These are phyloP conservation scores for Candida sp. DNA, from an alignment of 1,139 yeast species.

Conservation along the genomic window DNA sequence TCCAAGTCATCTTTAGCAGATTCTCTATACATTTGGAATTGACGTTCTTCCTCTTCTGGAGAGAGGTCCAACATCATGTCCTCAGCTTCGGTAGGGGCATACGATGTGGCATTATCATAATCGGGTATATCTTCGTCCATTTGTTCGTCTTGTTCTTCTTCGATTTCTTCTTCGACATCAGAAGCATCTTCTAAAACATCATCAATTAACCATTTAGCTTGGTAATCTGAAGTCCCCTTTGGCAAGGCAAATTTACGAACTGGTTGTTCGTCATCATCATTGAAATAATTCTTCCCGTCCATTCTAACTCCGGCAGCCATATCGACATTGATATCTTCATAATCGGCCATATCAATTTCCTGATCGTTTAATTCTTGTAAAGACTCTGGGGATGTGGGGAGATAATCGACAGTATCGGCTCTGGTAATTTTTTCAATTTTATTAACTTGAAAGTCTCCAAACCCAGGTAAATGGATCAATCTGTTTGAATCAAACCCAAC, in stretches of 20 bases:
- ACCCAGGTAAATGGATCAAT: conserved; percentile 80
- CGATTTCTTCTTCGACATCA: conserved; percentile 40
- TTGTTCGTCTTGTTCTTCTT: conserved; percentile 19
- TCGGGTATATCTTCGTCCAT: conserved; percentile 38
- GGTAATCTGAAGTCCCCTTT: conserved; percentile 89
- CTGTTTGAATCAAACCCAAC: conserved; percentile 75
- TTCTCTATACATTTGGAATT: conserved; percentile 64
- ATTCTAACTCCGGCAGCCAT: conserved; percentile 57
- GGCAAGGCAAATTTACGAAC: conserved; percentile 53
- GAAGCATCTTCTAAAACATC: conserved; percentile 48
- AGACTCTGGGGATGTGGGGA: conserved; percentile 57
- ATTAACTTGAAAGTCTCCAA: conserved; percentile 83
- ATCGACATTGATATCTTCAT: conserved; percentile 42
- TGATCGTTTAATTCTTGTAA: conserved; percentile 66
- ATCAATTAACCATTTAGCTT: conserved; percentile 86
- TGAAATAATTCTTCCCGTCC: conserved; percentile 67
- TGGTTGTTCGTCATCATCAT: conserved; percentile 30
- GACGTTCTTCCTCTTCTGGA: conserved; percentile 82
- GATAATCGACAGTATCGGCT: conserved; percentile 10
- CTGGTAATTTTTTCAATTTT: conserved; percentile 50
- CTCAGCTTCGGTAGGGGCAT: conserved; percentile 45
- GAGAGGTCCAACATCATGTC: conserved; percentile 64
- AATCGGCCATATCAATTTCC: conserved; percentile 51
- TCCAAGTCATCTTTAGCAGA: conserved; percentile 82
- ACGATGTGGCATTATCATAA: conserved; percentile 26